A percentile compares a stretch with the other conserved stretches of the same genome.
phyloP scores from a whole-genome alignment of 257 asterid species.

The Pogostemon cablin region DNA sequence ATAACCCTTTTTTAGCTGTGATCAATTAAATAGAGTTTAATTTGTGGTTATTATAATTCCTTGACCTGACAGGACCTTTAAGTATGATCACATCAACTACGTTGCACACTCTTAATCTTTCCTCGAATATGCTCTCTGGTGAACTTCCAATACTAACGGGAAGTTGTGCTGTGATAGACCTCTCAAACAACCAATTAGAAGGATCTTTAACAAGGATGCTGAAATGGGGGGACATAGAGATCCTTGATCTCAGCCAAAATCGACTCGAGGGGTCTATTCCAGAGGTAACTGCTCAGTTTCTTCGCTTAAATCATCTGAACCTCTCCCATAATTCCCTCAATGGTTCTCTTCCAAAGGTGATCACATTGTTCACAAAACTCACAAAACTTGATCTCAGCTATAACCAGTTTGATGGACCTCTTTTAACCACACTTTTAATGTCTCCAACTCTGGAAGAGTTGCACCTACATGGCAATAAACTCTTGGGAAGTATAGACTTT shows the following conservation, averaged over 20 bases:
- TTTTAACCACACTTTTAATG: conserved; percentile 58
- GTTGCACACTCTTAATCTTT: conserved; percentile 67
- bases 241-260: conserved; percentile 83
- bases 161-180: conserved; percentile 70
- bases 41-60: conserved; percentile 31
- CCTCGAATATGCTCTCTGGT: conserved; percentile 79
- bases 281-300: conserved; percentile 75
- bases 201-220: conserved; percentile 69
- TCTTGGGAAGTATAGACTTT: conserved; percentile 63
- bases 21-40: neutral
- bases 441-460: conserved; percentile 66
- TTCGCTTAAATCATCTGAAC: conserved; percentile 75
- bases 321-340: conserved; percentile 62
- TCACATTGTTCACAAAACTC: conserved; percentile 69
- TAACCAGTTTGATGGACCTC: conserved; percentile 71
- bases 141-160: conserved; percentile 88
- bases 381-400: conserved; percentile 74
- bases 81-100: conserved; percentile 85
- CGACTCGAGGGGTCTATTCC: conserved; percentile 69
- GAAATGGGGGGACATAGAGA: conserved; percentile 88
- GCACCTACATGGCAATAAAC: conserved; percentile 65
- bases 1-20: neutral
- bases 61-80: conserved; percentile 56
- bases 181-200: conserved; percentile 74
- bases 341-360: conserved; percentile 67